Base-by-base conservation (phyloP, 306 rosid genomes). In the Lablab purpureus region DNA sequence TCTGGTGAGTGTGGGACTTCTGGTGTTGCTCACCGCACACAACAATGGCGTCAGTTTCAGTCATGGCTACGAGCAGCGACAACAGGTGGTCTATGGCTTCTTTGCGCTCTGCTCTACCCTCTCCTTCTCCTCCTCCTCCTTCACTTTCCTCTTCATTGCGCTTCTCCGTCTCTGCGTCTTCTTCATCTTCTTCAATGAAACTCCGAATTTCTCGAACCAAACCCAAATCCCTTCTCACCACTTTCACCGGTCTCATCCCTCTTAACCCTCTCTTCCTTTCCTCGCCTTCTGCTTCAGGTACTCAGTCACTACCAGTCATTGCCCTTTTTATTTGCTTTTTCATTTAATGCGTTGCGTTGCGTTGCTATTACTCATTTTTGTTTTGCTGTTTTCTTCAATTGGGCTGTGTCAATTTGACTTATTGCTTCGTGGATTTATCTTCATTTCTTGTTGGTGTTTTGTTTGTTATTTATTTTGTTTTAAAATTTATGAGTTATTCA, bases 241-340 rank as follows among this genome's bases (percentile, higher is more conserved):
- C 91, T 41, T 89, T 87, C 90, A 63, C 85, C 0, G 98, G 97
- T 28, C 92, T 92, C 10, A 78, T 88, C 36, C 92, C 92, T 81
- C 77, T 75, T 52, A 46, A 85, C 87, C 14, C 74, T 68, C 87
- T 67, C 59, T 67, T 67, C 72, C 72, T 84, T 66, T 84, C 80
- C 43, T 13, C 32, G 69, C 67, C 84, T 80, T 89, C 82, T 40
- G 45, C 45, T 46, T 85, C 91, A 81, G 98, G 98, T 92, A 12
- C 23, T 28, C 15, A 40, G 4, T n/a, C 15, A 34, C 40, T 14
- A 3, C 65, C n/a, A 4, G 5, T 5, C 10, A 6, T 1, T 25
- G 11, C 34, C 69, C 0, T 12, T 6, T 30, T 22, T 47, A 17
- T 25, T 22, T 23, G 0, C 0, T 34, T 71, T 17, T 0, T 65